Conservation (phyloP, 768 basidiomycete genomes). For the Phanerochaete sordida region DNA sequence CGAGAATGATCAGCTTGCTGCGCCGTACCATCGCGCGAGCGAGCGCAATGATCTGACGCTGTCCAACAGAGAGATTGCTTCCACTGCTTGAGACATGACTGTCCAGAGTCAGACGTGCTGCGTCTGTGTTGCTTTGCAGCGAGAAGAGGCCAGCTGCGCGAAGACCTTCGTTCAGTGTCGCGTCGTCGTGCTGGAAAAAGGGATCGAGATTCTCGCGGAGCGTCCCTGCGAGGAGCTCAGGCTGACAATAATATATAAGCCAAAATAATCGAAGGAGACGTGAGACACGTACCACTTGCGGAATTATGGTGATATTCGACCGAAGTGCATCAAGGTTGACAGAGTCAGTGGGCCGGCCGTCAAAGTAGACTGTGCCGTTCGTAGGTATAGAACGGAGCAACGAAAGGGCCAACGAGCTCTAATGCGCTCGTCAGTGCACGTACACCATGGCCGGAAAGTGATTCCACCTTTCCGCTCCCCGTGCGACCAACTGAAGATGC, state of each 20-base stretch:
- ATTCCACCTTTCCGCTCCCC: constrained; percentile 52
- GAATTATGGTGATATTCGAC: constrained; percentile 55
- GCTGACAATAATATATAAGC: constrained; percentile 20
- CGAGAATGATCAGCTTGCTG: constrained; percentile 55
- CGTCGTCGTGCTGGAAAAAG: constrained; percentile 52
- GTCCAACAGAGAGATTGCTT: constrained; percentile 48
- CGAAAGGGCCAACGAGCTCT: constrained; percentile 49
- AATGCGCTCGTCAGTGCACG: not conserved
- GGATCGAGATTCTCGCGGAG: constrained; percentile 59
- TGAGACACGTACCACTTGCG: constrained; percentile 43
- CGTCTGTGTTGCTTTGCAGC: constrained; percentile 36
- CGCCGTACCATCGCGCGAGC: constrained; percentile 54
- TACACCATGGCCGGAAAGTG: not conserved
- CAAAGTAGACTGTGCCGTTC: constrained; percentile 49
- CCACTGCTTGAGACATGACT: constrained; percentile 42
- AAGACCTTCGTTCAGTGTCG: constrained; percentile 45
- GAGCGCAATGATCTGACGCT: constrained; percentile 58
- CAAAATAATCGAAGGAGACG: not conserved
- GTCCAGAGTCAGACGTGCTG: constrained; percentile 40
- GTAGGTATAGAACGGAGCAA: constrained; percentile 53
- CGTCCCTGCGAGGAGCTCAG: constrained; percentile 51
- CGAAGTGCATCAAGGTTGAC: constrained; percentile 54
- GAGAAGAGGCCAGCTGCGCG: constrained; percentile 45
- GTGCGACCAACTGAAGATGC: constrained; percentile 43
- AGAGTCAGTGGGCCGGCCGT: constrained; percentile 41